Conservation (phyloP, 2,329 filamentous ascomycete species). For the Passalora sequoiae region DNA sequence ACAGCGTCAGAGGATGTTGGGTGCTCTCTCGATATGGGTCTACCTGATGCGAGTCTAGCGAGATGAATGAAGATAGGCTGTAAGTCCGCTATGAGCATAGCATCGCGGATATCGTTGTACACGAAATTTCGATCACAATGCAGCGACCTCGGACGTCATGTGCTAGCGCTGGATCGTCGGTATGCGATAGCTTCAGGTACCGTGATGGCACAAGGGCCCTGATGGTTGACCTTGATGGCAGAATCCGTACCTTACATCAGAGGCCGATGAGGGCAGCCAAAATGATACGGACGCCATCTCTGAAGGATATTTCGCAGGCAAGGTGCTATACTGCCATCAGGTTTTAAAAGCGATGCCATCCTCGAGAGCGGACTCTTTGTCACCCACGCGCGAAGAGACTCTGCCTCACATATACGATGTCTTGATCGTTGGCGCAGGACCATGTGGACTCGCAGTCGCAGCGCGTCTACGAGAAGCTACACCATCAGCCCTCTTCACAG, state of each 20-base stretch:
- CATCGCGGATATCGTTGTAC: too few relatives aligned
- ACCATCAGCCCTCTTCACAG: constrained; percentile 74
- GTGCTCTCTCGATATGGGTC: too few relatives aligned
- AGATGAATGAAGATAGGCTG: too few relatives aligned
- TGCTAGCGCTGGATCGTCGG: neutral
- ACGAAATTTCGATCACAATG: too few relatives aligned
- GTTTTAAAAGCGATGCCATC: constrained; percentile 11
- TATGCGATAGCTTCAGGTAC: neutral
- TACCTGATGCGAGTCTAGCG: too few relatives aligned
- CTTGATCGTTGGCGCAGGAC: constrained; percentile 68
- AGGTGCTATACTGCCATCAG: neutral
- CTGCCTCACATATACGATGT: constrained; percentile 53
- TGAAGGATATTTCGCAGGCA: neutral
- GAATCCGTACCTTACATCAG: neutral
- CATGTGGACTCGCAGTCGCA: constrained; percentile 68
- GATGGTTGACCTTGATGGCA: constrained; percentile 1
- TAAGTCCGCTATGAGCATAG: too few relatives aligned
- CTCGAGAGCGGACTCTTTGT: constrained; percentile 18
- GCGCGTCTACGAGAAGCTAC: constrained; percentile 66
- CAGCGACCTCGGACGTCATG: too few relatives aligned
- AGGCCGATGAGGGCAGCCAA: neutral
- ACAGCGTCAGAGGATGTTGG: too few relatives aligned
- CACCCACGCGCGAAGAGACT: constrained; percentile 13
- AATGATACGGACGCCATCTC: neutral
- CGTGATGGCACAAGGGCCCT: neutral